A percentile compares a stretch with the other conserved stretches of the same genome.
These are phyloP conservation scores for Rhizophagus clarus DNA, from an alignment of 192 early-diverging fungal species.

Conservation along the genomic window DNA sequence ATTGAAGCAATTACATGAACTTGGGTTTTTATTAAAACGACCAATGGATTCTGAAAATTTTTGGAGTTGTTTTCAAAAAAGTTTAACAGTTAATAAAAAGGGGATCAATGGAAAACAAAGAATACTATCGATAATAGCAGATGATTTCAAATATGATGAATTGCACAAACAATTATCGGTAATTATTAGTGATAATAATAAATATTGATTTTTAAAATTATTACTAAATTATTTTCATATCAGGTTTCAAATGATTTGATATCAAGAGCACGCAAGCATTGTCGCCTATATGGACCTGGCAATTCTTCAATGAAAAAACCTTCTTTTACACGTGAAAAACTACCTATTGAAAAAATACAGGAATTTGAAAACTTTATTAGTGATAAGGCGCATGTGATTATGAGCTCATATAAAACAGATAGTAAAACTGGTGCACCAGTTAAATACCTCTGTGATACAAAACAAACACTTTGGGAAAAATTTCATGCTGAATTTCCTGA, in stretches of 20 bases:
- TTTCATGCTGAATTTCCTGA: not conserved
- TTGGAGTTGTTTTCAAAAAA: not conserved
- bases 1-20: not conserved
- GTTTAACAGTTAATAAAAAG: not conserved
- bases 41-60: not conserved
- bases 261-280: not conserved
- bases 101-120: not conserved
- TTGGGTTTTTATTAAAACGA: not conserved
- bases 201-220: not conserved
- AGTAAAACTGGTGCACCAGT: not conserved
- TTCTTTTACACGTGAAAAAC: not conserved
- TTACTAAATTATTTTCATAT: not conserved
- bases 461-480: not conserved
- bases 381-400: not conserved
- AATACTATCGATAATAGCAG: not conserved
- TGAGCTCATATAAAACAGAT: not conserved
- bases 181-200: not conserved
- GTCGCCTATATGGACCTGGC: not conserved
- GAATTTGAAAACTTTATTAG: not conserved
- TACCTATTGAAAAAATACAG: not conserved
- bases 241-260: not conserved
- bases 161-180: not conserved
- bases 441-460: not conserved
- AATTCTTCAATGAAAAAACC: not conserved
- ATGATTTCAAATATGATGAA: not conserved